Conservation (phyloP, 192 early-diverging fungal genomes). For the Podochytrium sp. region DNA sequence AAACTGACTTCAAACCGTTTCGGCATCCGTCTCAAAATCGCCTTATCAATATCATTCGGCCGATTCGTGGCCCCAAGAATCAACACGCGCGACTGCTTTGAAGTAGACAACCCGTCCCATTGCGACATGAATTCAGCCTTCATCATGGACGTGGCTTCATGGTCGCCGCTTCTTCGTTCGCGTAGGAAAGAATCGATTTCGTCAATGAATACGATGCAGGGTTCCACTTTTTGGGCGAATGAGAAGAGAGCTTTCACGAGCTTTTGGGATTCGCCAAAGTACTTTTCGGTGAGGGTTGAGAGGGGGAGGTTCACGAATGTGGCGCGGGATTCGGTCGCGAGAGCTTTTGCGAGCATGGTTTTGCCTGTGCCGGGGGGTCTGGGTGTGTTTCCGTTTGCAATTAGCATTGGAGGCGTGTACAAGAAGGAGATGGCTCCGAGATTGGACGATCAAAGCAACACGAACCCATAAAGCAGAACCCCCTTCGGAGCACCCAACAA, state of each 20-base stretch:
- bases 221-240: conserved; percentile 91
- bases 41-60: conserved; percentile 96
- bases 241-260: conserved; percentile 87
- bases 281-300: conserved; percentile 83
- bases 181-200: conserved; percentile 98
- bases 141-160: conserved; percentile 98
- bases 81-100: conserved; percentile 50
- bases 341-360: conserved; percentile 97
- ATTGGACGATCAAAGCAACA: too few relatives aligned
- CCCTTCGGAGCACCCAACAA: conserved; percentile 93
- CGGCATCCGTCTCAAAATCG: conserved; percentile 97
- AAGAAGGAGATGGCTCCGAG: too few relatives aligned
- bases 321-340: conserved; percentile 95
- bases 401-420: too few relatives aligned
- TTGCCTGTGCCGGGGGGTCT: conserved; percentile 93
- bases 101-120: conserved; percentile 91
- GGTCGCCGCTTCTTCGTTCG: conserved; percentile 85
- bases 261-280: conserved; percentile 46
- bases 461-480: conserved; percentile 94
- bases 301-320: conserved; percentile 98
- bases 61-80: conserved; percentile 96
- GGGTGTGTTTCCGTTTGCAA: not conserved
- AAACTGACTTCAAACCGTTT: conserved; percentile 88
- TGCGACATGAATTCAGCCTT: conserved; percentile 99
- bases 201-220: conserved; percentile 98